Evolutionary conservation across 306 rosid species (phyloP).

Genomic region (Benincasa hispida): DNA sequence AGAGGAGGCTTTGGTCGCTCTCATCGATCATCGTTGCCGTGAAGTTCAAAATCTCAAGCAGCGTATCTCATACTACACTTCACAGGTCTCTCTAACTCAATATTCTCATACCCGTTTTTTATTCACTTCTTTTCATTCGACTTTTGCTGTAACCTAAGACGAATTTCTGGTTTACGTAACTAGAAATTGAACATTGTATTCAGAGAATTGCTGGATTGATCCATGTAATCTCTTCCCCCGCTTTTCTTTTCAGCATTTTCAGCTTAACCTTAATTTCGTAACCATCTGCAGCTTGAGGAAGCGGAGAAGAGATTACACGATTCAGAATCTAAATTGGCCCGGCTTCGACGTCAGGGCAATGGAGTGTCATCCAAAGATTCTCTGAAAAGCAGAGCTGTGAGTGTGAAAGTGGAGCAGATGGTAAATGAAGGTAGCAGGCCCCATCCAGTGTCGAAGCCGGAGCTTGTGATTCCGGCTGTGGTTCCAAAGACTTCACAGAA

Average conservation of each 20-base stretch:
- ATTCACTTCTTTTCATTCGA: neutral
- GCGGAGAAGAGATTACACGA: slow-evolving; percentile 57
- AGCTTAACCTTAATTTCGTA: slow-evolving; percentile 15
- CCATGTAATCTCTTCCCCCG: neutral
- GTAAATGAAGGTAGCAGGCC: slow-evolving; percentile 19
- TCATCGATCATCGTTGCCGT: slow-evolving; percentile 67
- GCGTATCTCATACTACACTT: slow-evolving; percentile 47
- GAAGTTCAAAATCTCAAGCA: slow-evolving; percentile 55
- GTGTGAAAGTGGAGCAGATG: slow-evolving; percentile 44
- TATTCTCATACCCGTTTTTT: neutral
- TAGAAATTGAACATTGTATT: neutral
- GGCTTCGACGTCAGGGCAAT: slow-evolving; percentile 42
- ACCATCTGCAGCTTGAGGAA: slow-evolving; percentile 57
- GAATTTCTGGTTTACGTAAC: neutral
- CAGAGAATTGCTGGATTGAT: neutral
- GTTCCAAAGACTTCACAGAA: slow-evolving; percentile 35
- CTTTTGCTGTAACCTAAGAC: neutral
- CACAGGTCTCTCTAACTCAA: slow-evolving; percentile 40
- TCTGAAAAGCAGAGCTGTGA: slow-evolving; percentile 14
- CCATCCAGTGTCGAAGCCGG: slow-evolving; percentile 38
- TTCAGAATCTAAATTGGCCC: slow-evolving; percentile 58
- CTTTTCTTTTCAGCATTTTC: neutral
- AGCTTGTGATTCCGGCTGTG: slow-evolving; percentile 62
- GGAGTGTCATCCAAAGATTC: slow-evolving; percentile 16
- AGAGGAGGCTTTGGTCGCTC: slow-evolving; percentile 72